Evolutionary conservation across 106 monocot species (phyloP), one percentile per base, ranked within the genome.

Genomic region (Allium sativum): DNA sequence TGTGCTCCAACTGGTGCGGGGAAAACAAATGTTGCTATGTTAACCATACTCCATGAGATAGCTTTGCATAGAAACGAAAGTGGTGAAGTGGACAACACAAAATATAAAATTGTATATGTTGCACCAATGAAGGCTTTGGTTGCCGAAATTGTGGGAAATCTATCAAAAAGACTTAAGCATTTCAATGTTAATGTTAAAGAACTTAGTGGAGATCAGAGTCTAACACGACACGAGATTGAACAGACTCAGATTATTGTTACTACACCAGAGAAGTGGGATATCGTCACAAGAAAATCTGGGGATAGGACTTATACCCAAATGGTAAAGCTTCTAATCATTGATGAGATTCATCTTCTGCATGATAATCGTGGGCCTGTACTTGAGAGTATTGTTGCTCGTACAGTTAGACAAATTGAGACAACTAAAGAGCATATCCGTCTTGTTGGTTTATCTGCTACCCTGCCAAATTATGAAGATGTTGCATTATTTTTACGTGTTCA

Each of bases 111-210:
- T 74, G 88, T 98, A 53, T 98, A 98, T 67, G 91, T 98, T 53
- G 98, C 98, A n/a, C 98, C 98, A 7, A 92, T 98, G 98, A 98
- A 98, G 75, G 95, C 95, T 63, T 75, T 96, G 66, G 95, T 96
- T 47, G 95, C 95, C 31, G 95, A 96, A 59, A 77, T 96, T 17
- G 90, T 96, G 56, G 87, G 90, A 3, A 45, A 79, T 51, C 73
- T 98, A 61, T 88, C 92, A 3, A 48, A 78, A 47, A 83, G 90
- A 13, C 62, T 96, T n/a, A 79, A 84, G 40, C 79, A 74, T 31
- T 96, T 79, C 46, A 59, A 80, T 65, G 42, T 96, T 71, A 70
- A 74, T 71, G 95, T 96, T 6, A 90, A 52, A 62, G 95, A 96
- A 60, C 90, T 90, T 43, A 96, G 95, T 79, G 95, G 95, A 46